Conservation (phyloP, 306 rosid species). For the Luffa aegyptiaca region DNA sequence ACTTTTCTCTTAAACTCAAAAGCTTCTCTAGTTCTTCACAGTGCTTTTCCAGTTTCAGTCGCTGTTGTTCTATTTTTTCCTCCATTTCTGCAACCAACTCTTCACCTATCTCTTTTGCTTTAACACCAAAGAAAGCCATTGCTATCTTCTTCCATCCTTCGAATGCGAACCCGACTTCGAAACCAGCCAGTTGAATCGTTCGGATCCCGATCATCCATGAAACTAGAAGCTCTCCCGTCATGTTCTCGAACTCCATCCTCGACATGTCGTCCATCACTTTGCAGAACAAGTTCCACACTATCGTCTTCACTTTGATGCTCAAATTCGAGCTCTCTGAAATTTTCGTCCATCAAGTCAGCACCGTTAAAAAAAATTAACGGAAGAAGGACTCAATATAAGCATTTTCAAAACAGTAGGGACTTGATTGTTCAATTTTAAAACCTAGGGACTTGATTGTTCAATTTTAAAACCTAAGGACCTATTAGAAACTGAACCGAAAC, state of each 20-base stretch:
- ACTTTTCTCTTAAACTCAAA: not conserved
- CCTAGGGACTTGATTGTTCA: too few relatives aligned
- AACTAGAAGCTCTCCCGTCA: not conserved
- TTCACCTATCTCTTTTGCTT: not conserved
- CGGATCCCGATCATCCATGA: slow-evolving; percentile 1
- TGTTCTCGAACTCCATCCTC: not conserved
- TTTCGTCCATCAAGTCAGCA: too few relatives aligned
- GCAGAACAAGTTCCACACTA: not conserved
- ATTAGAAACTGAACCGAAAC: too few relatives aligned
- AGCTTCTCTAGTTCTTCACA: not conserved
- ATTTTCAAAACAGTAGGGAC: too few relatives aligned
- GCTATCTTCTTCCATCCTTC: slow-evolving; percentile 2
- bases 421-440: too few relatives aligned
- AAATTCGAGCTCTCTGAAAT: not conserved
- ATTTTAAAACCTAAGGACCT: too few relatives aligned
- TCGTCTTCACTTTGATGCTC: not conserved
- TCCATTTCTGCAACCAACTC: not conserved
- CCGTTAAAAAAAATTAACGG: too few relatives aligned
- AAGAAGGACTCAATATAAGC: too few relatives aligned
- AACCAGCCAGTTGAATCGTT: not conserved
- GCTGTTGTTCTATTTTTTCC: not conserved
- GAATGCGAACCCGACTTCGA: not conserved
- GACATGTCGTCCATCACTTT: not conserved
- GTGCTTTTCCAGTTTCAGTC: not conserved
- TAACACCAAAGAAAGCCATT: not conserved